These are phyloP conservation scores for Silene coronaria DNA, from an alignment of 179 eudicot genomes.

Conservation along the genomic window DNA sequence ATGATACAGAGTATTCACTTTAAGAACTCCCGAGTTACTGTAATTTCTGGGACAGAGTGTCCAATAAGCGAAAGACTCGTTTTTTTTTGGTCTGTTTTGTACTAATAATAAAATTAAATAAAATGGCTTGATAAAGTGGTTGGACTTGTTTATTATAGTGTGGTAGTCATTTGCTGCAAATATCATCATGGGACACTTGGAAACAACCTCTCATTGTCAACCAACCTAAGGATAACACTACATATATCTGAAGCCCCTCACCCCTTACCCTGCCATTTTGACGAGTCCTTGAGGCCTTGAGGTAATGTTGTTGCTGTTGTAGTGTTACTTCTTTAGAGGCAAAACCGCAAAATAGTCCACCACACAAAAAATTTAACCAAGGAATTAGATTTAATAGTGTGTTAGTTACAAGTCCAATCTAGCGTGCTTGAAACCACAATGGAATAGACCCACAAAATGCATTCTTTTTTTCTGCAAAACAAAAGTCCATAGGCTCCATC, in stretches of 20 bases:
- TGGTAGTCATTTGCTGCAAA: background rate
- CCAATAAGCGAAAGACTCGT: background rate
- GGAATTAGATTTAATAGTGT: background rate
- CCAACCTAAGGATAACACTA: background rate
- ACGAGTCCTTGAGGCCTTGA: background rate
- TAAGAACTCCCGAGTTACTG: background rate
- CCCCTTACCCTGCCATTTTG: background rate
- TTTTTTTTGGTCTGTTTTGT: background rate
- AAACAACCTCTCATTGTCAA: background rate
- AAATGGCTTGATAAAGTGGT: background rate
- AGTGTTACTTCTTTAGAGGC: background rate
- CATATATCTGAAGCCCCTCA: background rate
- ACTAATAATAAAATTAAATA: background rate
- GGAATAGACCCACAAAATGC: background rate
- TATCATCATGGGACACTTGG: background rate
- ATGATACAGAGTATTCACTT: background rate
- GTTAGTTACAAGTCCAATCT: background rate
- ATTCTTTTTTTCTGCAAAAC: conserved; percentile 1
- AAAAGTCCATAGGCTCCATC: background rate
- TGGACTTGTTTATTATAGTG: background rate
- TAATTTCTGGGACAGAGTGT: background rate
- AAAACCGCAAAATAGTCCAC: background rate
- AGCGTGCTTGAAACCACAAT: background rate
- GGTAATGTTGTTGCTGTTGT: background rate
- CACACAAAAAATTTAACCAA: background rate